Percentiles rank a stretch among this genome's conserved stretches.
Conservation (phyloP, 2,329 filamentous ascomycete genomes). For the Cytospora chrysosperma region DNA sequence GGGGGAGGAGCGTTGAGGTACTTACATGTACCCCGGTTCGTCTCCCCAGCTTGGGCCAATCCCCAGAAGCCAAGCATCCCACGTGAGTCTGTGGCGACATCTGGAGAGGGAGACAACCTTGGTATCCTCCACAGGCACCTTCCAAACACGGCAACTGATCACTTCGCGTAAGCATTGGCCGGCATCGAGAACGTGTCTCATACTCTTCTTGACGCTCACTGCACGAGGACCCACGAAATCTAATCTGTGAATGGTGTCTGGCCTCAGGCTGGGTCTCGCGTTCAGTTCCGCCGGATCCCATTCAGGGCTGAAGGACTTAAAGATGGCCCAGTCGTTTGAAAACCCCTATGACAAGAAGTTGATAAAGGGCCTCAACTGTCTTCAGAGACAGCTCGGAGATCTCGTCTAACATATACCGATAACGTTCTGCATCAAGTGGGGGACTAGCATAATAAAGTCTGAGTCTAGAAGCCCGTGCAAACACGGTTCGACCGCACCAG, state of each 20-base stretch:
- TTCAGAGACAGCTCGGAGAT: neutral
- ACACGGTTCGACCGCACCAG: neutral
- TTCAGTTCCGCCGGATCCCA: no score
- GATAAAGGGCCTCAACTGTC: neutral
- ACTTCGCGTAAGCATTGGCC: neutral
- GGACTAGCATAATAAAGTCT: neutral
- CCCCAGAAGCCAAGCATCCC: slow-evolving; percentile 1
- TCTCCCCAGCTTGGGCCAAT: slow-evolving; percentile 7
- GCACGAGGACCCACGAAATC: no score
- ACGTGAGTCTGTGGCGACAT: slow-evolving; percentile 14
- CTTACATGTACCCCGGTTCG: no score
- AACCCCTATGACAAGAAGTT: neutral
- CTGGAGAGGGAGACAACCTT: neutral
- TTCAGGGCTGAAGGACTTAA: neutral
- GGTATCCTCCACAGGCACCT: no score
- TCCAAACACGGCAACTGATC: slow-evolving; percentile 7
- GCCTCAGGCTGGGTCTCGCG: no score
- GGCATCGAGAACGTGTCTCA: neutral
- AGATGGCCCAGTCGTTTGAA: neutral
- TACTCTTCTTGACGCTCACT: neutral
- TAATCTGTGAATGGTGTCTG: no score
- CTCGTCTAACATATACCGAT: neutral
- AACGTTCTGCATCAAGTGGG: neutral
- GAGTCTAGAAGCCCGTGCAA: neutral
- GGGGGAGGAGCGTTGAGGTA: no score